Base-by-base conservation (phyloP, 257 asterid genomes). In the Petrea volubilis region DNA sequence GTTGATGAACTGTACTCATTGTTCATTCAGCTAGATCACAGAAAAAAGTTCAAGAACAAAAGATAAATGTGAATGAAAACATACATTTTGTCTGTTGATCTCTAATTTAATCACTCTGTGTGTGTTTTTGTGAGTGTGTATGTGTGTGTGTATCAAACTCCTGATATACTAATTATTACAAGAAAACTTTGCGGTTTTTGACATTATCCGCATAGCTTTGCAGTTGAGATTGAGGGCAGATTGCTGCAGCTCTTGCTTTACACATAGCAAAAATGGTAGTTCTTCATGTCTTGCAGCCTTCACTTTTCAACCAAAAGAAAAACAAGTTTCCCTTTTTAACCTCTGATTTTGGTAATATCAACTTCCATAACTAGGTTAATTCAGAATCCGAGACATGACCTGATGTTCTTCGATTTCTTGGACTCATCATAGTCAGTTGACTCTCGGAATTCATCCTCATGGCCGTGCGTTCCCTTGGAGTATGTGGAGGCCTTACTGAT, bases 341-440 rank as follows among this genome's bases (percentile, higher is more conserved):
- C 38, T 33, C 38, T 33, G 38, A n/a, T 8, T 6, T 63, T 40
- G 53, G 8, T 38, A 21, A 61, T 1, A 64, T 74, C 33, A 18
- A n/a, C 15, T 25, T 55, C 57, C 9, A 12, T 12, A 38, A 15
- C 67, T 83, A 88, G 23, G 89, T 28, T 9, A 93, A 67, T 75
- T 93, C 96, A 0, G 98, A 89, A 82, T 93, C 97, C 11, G 98
- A 93, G 64, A 52, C 78, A 47, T 83, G 91, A 1, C 95, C 96
- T 0, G 96, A 87, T 72, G 64, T 47, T 78, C 89, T 84, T 52
- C 89, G 79, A 68, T 83, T 60, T 77, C 76, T 82, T 38, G 90
- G 92, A 60, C 85, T 86, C 80, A 68, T 76, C 33, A 59, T 5
- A 79, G 36, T 65, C 58, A 84, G 70, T 44, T 79, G 85, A 70